Conservation (phyloP, 1,284 basidiomycete genomes). For the Peniophora sp. region DNA sequence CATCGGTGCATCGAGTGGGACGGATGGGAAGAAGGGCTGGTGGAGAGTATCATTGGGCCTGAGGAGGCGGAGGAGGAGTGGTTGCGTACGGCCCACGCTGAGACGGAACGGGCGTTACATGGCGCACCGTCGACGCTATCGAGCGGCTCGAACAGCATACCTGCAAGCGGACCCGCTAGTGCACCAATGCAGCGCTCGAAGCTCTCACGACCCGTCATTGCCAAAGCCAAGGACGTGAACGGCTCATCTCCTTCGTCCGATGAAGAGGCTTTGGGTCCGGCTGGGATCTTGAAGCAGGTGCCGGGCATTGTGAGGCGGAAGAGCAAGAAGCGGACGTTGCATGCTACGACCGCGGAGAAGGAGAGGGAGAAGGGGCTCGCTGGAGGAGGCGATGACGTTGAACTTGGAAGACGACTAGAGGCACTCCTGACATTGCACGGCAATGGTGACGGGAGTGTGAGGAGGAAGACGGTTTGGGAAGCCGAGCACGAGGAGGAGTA, state of each 20-base stretch:
- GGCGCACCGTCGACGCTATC: neutral
- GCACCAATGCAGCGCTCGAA: slow-evolving; percentile 2
- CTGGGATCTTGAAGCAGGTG: slow-evolving; percentile 3
- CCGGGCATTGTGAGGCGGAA: slow-evolving; percentile 9
- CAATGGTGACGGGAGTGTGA: slow-evolving; percentile 22
- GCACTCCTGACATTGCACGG: slow-evolving; percentile 46
- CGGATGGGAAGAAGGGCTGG: slow-evolving; percentile 78
- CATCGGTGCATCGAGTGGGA: slow-evolving; percentile 79
- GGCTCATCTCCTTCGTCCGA: neutral
- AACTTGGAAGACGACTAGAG: slow-evolving; percentile 63
- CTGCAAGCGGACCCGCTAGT: slow-evolving; percentile 5
- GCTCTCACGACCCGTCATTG: neutral
- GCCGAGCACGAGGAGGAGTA: slow-evolving; percentile 17
- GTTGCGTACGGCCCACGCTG: slow-evolving; percentile 37
- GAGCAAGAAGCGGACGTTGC: slow-evolving; percentile 9
- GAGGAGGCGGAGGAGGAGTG: slow-evolving; percentile 64
- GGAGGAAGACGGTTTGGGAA: slow-evolving; percentile 19
- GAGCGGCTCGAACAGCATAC: neutral
- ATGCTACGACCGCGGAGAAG: slow-evolving; percentile 37
- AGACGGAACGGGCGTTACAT: slow-evolving; percentile 8
- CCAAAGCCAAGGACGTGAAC: neutral
- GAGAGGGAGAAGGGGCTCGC: slow-evolving; percentile 57
- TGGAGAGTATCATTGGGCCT: slow-evolving; percentile 62
- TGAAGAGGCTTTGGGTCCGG: slow-evolving; percentile 4
- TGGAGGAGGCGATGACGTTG: slow-evolving; percentile 63